These are phyloP conservation scores for Fusarium napiforme DNA, from an alignment of 2,329 filamentous ascomycete genomes.

Conservation along the genomic window DNA sequence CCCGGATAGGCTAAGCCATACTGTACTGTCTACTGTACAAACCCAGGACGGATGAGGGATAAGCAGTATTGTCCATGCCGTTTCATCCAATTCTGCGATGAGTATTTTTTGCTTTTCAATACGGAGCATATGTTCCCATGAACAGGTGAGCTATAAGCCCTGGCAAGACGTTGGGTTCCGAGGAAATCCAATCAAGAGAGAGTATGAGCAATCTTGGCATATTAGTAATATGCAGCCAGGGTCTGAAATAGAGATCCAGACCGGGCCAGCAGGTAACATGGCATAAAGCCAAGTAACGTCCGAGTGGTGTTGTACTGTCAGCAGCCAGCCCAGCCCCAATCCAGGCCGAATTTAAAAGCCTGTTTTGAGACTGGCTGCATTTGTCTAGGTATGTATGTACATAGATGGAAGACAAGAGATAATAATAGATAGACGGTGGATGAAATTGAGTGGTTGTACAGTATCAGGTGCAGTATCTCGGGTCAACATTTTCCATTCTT, in stretches of 20 bases:
- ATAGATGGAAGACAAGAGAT: not conserved
- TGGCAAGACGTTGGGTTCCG: not conserved
- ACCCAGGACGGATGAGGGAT: constrained; percentile 13
- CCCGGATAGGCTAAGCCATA: constrained; percentile 14
- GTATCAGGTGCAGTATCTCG: constrained; percentile 15
- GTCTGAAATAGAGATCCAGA: constrained; percentile 36
- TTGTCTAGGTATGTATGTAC: not conserved
- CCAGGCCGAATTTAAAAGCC: constrained; percentile 24
- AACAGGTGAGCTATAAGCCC: constrained; percentile 11
- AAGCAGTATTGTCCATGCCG: constrained; percentile 1
- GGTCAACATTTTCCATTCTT: constrained; percentile 32
- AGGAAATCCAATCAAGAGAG: constrained; percentile 16
- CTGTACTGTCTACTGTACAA: not conserved
- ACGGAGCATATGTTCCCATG: constrained; percentile 17
- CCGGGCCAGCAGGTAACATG: constrained; percentile 20
- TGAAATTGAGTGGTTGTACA: constrained; percentile 13
- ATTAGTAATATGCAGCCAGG: constrained; percentile 29
- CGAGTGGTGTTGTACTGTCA: constrained; percentile 7
- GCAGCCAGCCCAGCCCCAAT: not conserved
- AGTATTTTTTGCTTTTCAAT: constrained; percentile 6
- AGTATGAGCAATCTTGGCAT: constrained; percentile 26
- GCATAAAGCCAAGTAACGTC: constrained; percentile 18
- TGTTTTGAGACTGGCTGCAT: constrained; percentile 29
- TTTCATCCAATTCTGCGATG: constrained; percentile 12
- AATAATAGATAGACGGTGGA: not conserved